Conservation (phyloP, 768 basidiomycete genomes). For the Boletus fagicola region DNA sequence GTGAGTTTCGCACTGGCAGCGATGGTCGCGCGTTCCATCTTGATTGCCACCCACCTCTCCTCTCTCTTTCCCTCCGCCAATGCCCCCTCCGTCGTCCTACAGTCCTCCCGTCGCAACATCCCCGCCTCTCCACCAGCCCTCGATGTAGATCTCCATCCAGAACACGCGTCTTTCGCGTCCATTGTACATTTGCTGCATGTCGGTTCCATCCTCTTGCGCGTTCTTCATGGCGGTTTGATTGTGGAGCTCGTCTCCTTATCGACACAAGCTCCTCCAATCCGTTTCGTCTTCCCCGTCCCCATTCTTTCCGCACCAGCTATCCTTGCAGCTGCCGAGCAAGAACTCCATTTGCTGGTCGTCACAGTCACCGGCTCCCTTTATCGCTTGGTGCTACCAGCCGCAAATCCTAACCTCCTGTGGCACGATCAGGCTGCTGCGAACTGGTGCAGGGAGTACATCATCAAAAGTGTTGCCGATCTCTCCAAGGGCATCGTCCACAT, state of each 20-base stretch:
- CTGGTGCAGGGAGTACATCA: constrained; percentile 66
- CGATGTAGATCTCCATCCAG: constrained; percentile 47
- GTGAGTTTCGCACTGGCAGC: neutral
- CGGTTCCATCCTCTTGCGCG: constrained; percentile 69
- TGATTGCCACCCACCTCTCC: constrained; percentile 63
- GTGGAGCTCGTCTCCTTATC: constrained; percentile 78
- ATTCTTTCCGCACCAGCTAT: constrained; percentile 65
- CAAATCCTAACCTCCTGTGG: constrained; percentile 56
- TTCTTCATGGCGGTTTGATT: constrained; percentile 71
- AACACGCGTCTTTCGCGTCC: constrained; percentile 71
- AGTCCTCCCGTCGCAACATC: constrained; percentile 56
- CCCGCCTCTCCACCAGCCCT: constrained; percentile 45
- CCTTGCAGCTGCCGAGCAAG: constrained; percentile 45
- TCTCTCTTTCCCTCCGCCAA: constrained; percentile 55
- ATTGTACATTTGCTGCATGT: constrained; percentile 54
- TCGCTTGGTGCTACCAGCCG: constrained; percentile 64
- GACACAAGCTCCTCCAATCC: constrained; percentile 60
- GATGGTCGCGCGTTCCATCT: constrained; percentile 33
- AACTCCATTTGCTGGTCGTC: constrained; percentile 69
- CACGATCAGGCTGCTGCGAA: constrained; percentile 48
- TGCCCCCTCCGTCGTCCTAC: constrained; percentile 50
- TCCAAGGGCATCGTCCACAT: constrained; percentile 54
- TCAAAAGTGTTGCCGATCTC: constrained; percentile 50
- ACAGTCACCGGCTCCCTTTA: constrained; percentile 70
- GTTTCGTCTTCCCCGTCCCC: constrained; percentile 73